A percentile compares a stretch with the other conserved stretches of the same genome.
These are phyloP conservation scores for Wallacemonas sp. DNA, from an alignment of 208 protist genomes.

Conservation along the genomic window DNA sequence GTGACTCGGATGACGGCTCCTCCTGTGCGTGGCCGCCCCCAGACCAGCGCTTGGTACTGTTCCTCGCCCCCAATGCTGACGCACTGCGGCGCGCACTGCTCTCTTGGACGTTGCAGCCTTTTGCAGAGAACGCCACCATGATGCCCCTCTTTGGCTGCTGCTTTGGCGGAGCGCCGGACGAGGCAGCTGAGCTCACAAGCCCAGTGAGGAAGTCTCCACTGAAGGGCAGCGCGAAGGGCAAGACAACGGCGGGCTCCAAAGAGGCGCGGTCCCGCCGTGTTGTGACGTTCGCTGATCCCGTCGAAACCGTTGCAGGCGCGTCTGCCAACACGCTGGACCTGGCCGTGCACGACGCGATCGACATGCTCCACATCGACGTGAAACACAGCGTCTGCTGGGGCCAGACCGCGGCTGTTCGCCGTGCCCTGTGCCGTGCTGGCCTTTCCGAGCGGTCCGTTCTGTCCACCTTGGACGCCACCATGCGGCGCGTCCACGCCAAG, in stretches of 20 bases:
- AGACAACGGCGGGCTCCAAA: no score
- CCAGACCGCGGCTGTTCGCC: not conserved
- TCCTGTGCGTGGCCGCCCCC: not conserved
- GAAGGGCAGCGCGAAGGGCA: no score
- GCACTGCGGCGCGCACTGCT: conserved; percentile 36
- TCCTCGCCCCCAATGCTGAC: conserved; percentile 23
- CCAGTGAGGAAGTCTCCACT: no score
- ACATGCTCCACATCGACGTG: conserved; percentile 1
- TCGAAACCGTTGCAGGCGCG: not conserved
- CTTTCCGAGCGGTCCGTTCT: no score
- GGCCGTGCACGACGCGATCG: not conserved
- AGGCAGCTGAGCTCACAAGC: no score
- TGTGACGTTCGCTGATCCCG: conserved; percentile 2
- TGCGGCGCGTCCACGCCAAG: no score
- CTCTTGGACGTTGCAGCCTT: conserved; percentile 61
- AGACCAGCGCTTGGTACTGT: conserved; percentile 30
- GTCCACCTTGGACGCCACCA: no score
- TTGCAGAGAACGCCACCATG: conserved; percentile 61
- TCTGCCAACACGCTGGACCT: not conserved
- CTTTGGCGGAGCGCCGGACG: not conserved
- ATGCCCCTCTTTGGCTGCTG: conserved; percentile 60
- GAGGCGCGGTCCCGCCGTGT: no score
- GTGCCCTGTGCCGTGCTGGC: not conserved
- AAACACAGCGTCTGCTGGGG: not conserved
- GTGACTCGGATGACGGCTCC: not conserved